Base-by-base conservation (phyloP, 345 rosid genomes). In the Melaleuca quinquenervia region DNA sequence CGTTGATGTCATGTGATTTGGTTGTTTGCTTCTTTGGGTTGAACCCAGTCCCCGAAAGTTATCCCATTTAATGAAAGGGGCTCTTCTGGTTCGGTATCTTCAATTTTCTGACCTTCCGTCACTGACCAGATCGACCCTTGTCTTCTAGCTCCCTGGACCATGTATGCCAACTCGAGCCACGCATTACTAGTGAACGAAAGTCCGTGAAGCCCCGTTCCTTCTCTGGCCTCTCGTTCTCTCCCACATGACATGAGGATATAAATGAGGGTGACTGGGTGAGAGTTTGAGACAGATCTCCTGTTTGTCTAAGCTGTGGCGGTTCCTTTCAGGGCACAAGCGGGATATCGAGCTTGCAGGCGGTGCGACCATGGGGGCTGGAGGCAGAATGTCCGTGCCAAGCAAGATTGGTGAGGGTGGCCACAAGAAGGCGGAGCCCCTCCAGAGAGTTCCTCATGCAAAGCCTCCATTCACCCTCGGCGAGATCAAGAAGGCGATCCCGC, bases 391-490 rank as follows among this genome's bases (percentile, higher is more conserved):
- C 6, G 88, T 6, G 21, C 87, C 88, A 6, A 45, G 85, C 74
- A 44, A 83, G 82, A 84, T 86, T 84, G 53, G 36, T 20, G 83
- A 54, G 12, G 89, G 41, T 27, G 83, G 15, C 8, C 27, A 44
- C 82, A 41, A 11, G 82, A 82, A 85, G 41, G 70, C 56, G 52
- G 64, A 50, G 36, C 32, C 84, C 32, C 7, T 88, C 41, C 83
- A 78, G 49, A 87, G 91, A 44, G 90, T 86, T 8, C 96, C 96
- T 0, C 18, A 32, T 12, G 78, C 86, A 4, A 92, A 87, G 84
- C 96, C 95, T 13, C 94, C 94, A 5, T 93, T 94, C 86, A 90
- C 93, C 3, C 91, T 93, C 12, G n/a, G 92, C 60, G 88, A 91
- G 82, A 53, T 94, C 86, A 94, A 90, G 92, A 90, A 90, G 85